phyloP scores from a whole-genome alignment of 2,329 filamentous ascomycete genomes.

The Aaosphaeria arxii region DNA sequence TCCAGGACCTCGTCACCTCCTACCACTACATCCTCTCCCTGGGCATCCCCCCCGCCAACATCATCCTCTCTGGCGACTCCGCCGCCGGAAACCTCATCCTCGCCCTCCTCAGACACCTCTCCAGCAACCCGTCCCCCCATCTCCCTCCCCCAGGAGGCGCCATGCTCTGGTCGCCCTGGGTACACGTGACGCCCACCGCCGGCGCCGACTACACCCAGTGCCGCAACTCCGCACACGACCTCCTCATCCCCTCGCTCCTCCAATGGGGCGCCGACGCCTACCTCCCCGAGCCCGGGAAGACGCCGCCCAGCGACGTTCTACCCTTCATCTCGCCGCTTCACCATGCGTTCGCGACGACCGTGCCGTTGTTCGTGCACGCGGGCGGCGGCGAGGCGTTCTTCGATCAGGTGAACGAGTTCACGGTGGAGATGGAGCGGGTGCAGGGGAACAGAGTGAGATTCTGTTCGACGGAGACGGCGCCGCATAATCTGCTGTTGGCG shows the following conservation, averaged over 20 bases:
- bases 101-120: constrained; percentile 42
- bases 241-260: constrained; percentile 27
- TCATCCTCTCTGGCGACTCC: constrained; percentile 43
- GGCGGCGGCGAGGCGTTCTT: constrained; percentile 37
- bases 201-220: neutral
- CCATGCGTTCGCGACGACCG: constrained; percentile 28
- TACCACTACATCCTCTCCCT: constrained; percentile 39
- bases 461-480: constrained; percentile 31
- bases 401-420: constrained; percentile 30
- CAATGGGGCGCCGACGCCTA: constrained; percentile 38
- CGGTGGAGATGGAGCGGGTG: constrained; percentile 24
- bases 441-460: constrained; percentile 32
- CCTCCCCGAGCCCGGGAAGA: neutral
- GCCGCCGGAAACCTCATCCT: constrained; percentile 44
- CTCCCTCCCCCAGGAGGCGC: constrained; percentile 26
- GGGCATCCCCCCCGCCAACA: constrained; percentile 29
- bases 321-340: constrained; percentile 32
- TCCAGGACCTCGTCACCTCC: constrained; percentile 43
- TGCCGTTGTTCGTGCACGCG: constrained; percentile 33
- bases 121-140: constrained; percentile 18
- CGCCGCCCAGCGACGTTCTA: neutral
- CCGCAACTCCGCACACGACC: constrained; percentile 23
- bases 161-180: constrained; percentile 37
- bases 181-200: constrained; percentile 11
- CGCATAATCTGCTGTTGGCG: constrained; percentile 43